Conservation (phyloP, 192 early-diverging fungal genomes). For the Diversispora eburnea region DNA sequence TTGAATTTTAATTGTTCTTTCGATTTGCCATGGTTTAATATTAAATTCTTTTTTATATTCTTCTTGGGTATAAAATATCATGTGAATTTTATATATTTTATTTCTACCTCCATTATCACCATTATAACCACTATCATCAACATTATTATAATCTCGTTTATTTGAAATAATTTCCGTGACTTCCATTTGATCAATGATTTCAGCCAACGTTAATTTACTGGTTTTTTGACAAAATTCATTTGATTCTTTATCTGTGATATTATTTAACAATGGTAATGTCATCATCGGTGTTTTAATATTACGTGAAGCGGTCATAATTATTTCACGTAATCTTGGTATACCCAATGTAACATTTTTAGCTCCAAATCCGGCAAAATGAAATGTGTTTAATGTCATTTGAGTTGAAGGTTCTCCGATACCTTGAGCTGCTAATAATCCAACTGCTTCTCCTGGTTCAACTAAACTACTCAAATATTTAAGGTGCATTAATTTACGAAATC, state of each 20-base stretch:
- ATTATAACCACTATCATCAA: conserved; percentile 27
- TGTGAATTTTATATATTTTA: conserved; percentile 75
- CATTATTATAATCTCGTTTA: conserved; percentile 38
- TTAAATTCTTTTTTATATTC: conserved; percentile 78
- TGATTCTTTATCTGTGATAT: conserved; percentile 63
- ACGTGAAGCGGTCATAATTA: conserved; percentile 96
- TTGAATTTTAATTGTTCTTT: conserved; percentile 64
- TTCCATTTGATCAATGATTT: conserved; percentile 82
- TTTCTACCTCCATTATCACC: conserved; percentile 38
- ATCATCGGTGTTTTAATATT: conserved; percentile 91
- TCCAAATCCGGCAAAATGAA: conserved; percentile 95
- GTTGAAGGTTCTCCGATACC: conserved; percentile 98
- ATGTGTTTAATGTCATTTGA: conserved; percentile 99
- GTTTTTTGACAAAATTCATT: conserved; percentile 68
- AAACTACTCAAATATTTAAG: conserved; percentile 92
- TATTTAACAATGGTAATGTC: conserved; percentile 72
- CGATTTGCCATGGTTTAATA: conserved; percentile 62
- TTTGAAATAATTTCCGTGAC: conserved; percentile 73
- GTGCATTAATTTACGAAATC: conserved; percentile 91
- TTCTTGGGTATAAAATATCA: conserved; percentile 80
- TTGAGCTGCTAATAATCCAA: conserved; percentile 96
- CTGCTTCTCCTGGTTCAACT: conserved; percentile 96
- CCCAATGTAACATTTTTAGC: conserved; percentile 99
- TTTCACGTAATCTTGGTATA: conserved; percentile 99
- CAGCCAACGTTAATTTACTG: conserved; percentile 69